Base-by-base conservation (phyloP, 148 eudicot species). In the Amaranthus palmeri region DNA sequence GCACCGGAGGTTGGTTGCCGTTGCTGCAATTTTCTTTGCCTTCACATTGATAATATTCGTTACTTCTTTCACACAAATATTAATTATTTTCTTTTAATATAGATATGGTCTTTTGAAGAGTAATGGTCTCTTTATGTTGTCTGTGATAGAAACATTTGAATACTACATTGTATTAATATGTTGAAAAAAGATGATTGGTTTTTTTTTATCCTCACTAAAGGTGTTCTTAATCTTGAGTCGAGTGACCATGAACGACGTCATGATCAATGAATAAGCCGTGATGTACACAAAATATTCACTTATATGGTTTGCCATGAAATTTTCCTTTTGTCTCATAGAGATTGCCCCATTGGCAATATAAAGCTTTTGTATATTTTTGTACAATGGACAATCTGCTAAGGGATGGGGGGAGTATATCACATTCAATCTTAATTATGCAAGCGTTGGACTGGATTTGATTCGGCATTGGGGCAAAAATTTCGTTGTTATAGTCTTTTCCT, bases 1-100 rank as follows among this genome's bases (percentile, higher is more conserved):
- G 97, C 98, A 80, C 98, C 98, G 0, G 98, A 95, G 96, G 97
- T 95, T 68, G 71, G 88, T 72, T 63, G 50, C 67, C 13, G 3
- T 59, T 66, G 62, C 54, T 67, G 44, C 52, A 67, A 13, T 72
- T 4, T 12, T 68, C 3, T 47, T 17, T 43, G 50, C 60, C 42
- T 65, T 63, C 10, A 56, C 15, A 36, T 64, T 73, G 25, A 18
- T 49, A 5, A 50, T 48, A 60, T 7, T 15, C 10, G 5, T 42
- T n/a, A 3, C 57, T 69, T 54, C 36, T 4, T 41, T 65, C 12
- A 47, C 25, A 15, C 47, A 7, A 1, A 2, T 49, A 9, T 15
- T 60, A 45, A 17, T 17, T 66, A 47, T 25, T 66, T 50, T 15
- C 48, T 60, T n/a, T 70, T 49, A 5, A 43, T 43, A 18, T 15